Base-by-base conservation (phyloP, 495 filamentous ascomycete species). In the Penicillium paxilli region DNA sequence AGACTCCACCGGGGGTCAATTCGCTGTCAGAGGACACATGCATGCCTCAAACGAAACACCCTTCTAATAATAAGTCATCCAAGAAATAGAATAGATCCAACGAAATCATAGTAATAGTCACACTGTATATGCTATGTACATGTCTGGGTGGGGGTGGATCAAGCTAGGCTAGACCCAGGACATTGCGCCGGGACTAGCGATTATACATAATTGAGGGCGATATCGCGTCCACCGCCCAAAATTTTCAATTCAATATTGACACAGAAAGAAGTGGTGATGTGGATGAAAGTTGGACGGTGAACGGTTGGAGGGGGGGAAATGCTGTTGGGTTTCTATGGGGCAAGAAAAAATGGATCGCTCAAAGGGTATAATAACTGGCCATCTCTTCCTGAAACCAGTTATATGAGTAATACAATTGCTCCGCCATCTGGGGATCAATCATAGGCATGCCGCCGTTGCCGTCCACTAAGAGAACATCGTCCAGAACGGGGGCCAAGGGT, bases 311-410 rank as follows among this genome's bases (percentile, higher is more conserved):
- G n/a, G n/a, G n/a, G n/a, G n/a, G n/a, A n/a, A n/a, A n/a, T n/a
- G n/a, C n/a, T n/a, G 35, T 12, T 16, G 8, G 35, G n/a, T 8
- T 5, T 42, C 17, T 23, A 42, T 42, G 20, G 8, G 7, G n/a
- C n/a, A n/a, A n/a, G n/a, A 40, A n/a, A 51, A 46, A 48, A 23
- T 40, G 12, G 45, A 35, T 47, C 24, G 50, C 49, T 68, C 48
- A 75, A 52, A 75, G 61, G 59, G 71, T 74, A 71, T 76, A 76
- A 59, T 70, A 74, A 20, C 64, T 70, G 25, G 73, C 69, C 73
- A 76, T 74, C 46, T 76, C 73, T 59, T 74, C 69, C 40, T 76
- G 73, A 28, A 76, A 76, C 71, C 71, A 76, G 55, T 74, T 73
- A 32, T 76, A 74, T 5, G 69, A 76, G 49, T 73, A 76, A 16